phyloP scores from a whole-genome alignment of 345 rosid genomes.

The Populus simonii region DNA sequence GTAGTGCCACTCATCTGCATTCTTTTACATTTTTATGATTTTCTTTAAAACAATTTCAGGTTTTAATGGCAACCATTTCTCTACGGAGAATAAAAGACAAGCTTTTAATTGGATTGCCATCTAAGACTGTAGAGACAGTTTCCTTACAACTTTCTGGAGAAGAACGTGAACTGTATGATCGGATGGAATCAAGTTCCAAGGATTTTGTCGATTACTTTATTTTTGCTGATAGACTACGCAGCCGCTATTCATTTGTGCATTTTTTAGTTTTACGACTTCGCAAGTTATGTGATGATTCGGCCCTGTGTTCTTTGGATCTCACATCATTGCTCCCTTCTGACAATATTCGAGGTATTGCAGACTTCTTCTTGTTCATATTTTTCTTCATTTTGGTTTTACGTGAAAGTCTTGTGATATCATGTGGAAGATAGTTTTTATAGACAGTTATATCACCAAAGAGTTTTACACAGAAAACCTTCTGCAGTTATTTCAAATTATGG shows the following conservation, averaged over 20 bases:
- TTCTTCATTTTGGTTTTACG: not conserved
- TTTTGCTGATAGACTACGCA: slow-evolving; percentile 41
- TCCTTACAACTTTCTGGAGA: slow-evolving; percentile 66
- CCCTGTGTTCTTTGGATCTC: slow-evolving; percentile 68
- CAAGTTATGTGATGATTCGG: slow-evolving; percentile 67
- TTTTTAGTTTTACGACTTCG: slow-evolving; percentile 70
- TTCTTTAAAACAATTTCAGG: too few species aligned
- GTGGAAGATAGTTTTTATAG: not conserved
- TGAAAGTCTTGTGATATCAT: too few species aligned
- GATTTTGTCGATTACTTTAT: slow-evolving; percentile 54
- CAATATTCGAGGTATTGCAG: slow-evolving; percentile 61
- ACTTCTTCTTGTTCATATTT: not conserved
- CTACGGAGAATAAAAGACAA: slow-evolving; percentile 81
- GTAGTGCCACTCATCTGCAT: too few species aligned
- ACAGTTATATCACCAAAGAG: not conserved
- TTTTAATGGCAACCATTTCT: slow-evolving; percentile 57
- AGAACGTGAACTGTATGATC: slow-evolving; percentile 78
- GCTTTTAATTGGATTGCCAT: slow-evolving; percentile 59
- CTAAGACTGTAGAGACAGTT: slow-evolving; percentile 63
- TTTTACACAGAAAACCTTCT: not conserved
- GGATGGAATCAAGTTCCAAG: slow-evolving; percentile 70
- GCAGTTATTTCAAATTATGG: not conserved
- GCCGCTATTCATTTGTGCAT: slow-evolving; percentile 63
- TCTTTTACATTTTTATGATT: too few species aligned
- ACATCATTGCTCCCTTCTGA: slow-evolving; percentile 48